Conservation (phyloP, 371 early-diverging fungal species). For the Syncephalastrum monosporum region DNA sequence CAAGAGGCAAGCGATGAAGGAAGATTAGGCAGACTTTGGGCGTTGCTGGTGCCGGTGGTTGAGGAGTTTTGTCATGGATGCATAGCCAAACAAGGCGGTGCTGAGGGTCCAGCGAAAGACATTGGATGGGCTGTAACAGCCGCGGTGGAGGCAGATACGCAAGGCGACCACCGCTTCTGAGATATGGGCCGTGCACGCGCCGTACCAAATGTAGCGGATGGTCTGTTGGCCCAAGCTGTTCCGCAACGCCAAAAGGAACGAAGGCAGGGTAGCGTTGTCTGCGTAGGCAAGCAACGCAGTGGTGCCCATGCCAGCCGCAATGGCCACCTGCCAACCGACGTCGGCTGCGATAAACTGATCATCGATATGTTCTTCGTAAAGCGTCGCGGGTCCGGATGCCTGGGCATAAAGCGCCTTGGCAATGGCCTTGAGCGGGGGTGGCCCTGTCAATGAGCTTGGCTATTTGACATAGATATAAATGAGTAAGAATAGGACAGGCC, state of each 20-base stretch:
- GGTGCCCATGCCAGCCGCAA: constrained; percentile 11
- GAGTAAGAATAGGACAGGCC: background rate
- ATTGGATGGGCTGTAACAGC: constrained; percentile 41
- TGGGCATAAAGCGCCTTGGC: constrained; percentile 42
- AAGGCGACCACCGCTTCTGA: constrained; percentile 22
- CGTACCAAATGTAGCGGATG: constrained; percentile 5
- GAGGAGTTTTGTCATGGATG: constrained; percentile 14
- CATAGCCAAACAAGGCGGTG: constrained; percentile 31
- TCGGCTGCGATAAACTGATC: constrained; percentile 27
- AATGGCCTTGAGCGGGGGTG: constrained; percentile 39
- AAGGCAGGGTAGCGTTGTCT: constrained; percentile 15
- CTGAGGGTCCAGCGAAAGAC: constrained; percentile 34
- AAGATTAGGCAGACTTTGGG: too few species aligned
- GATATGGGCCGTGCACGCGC: constrained; percentile 17
- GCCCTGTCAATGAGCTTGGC: constrained; percentile 41
- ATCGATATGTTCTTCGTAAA: constrained; percentile 25
- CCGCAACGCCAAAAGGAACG: constrained; percentile 2
- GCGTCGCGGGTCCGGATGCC: constrained; percentile 30
- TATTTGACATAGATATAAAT: constrained; percentile 4
- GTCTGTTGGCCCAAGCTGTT: background rate
- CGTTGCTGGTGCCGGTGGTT: constrained; percentile 1
- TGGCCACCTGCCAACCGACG: constrained; percentile 1
- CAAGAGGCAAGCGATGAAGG: too few species aligned
- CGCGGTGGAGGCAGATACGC: constrained; percentile 31
- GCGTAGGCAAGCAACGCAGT: constrained; percentile 13